Conservation (phyloP, 176 grass and related monocot species). For the Typha latifolia region DNA sequence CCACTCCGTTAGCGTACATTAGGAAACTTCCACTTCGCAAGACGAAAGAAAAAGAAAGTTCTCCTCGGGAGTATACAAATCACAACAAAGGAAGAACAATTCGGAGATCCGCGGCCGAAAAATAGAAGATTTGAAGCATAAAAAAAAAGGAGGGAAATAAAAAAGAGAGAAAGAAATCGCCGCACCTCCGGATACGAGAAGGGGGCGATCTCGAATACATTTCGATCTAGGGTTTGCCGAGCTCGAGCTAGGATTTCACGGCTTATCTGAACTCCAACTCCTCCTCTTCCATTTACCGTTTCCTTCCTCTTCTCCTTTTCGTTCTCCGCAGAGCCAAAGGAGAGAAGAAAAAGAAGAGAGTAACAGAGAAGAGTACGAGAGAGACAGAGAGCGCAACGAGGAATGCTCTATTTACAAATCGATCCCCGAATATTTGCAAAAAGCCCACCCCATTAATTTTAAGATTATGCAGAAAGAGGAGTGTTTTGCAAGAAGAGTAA, state of each 20-base stretch:
- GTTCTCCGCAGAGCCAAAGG: not conserved
- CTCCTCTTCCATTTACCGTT: not conserved
- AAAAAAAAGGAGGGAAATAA: not conserved
- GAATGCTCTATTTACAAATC: not conserved
- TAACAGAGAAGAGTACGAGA: not conserved
- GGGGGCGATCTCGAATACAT: not conserved
- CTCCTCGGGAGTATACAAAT: not conserved
- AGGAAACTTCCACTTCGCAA: not conserved
- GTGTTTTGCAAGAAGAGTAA: too few relatives aligned
- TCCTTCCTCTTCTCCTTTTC: not conserved
- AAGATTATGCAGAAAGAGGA: too few relatives aligned
- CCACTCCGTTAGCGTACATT: not conserved
- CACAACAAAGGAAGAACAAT: not conserved
- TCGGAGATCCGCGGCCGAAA: not conserved
- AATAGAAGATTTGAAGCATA: not conserved
- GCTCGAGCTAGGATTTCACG: not conserved
- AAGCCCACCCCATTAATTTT: too few relatives aligned
- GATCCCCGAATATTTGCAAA: not conserved
- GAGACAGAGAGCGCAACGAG: not conserved
- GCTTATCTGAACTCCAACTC: not conserved
- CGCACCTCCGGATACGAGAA: not conserved
- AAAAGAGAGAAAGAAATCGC: not conserved
- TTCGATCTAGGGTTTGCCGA: not conserved
- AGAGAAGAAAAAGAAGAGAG: not conserved
- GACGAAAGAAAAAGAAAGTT: not conserved